Conservation (phyloP, 495 filamentous ascomycete genomes). For the Penicillium bovifimosum region DNA sequence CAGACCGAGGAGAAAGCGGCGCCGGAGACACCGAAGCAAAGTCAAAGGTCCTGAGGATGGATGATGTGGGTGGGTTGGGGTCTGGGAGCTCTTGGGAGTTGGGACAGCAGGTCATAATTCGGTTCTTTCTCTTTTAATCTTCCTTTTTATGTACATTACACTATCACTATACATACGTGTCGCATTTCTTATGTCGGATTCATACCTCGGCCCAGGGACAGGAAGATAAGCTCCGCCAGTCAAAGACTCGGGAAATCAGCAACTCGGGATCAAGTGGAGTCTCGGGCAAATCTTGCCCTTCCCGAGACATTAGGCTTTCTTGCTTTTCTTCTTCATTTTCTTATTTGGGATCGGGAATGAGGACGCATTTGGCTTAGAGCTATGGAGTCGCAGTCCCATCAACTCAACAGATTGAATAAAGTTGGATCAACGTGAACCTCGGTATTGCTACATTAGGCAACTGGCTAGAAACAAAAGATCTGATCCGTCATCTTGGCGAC, state of each 20-base stretch:
- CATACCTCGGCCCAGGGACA: background rate
- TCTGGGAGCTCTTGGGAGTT: background rate
- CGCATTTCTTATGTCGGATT: background rate
- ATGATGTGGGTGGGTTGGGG: background rate
- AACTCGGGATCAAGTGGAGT: background rate
- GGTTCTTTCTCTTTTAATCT: background rate
- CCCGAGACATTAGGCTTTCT: background rate
- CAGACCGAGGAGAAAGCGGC: background rate
- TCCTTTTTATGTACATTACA: background rate
- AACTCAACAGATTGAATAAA: background rate
- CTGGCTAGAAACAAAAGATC: constrained; percentile 28
- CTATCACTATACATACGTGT: background rate
- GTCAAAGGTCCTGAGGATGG: background rate
- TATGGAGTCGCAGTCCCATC: background rate
- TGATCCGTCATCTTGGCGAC: constrained; percentile 37
- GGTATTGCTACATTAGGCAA: constrained; percentile 1
- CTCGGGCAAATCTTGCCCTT: background rate
- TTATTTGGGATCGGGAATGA: background rate
- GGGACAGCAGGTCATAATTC: background rate
- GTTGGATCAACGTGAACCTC: background rate
- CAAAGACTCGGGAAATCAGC: background rate
- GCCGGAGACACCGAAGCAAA: background rate
- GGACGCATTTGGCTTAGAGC: background rate
- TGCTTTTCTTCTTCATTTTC: background rate
- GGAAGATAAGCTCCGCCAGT: constrained; percentile 2